Evolutionary conservation across 2,329 filamentous ascomycete genomes (phyloP).

Genomic region (Diplodia corticola): DNA sequence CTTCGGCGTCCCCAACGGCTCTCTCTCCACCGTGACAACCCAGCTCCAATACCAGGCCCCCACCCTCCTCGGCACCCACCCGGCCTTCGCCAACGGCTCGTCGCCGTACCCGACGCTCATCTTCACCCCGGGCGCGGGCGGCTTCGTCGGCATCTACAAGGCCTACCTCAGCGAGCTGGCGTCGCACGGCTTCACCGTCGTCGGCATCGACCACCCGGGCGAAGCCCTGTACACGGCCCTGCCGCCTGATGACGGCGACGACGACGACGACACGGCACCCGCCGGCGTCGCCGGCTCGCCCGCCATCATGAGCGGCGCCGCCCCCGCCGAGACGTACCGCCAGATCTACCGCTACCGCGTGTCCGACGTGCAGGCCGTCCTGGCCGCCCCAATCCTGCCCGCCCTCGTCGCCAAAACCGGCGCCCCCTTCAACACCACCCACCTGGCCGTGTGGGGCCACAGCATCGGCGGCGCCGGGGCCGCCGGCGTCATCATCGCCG

Average conservation of each 20-base stretch:
- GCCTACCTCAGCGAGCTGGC: slow-evolving; percentile 5
- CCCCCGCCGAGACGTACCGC: not conserved
- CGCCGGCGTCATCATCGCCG: slow-evolving; percentile 19
- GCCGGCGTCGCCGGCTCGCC: slow-evolving; percentile 4
- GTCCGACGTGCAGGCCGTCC: not conserved
- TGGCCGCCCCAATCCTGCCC: slow-evolving; percentile 23
- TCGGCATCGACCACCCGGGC: slow-evolving; percentile 17
- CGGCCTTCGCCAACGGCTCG: slow-evolving; percentile 6
- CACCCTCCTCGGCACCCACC: not conserved
- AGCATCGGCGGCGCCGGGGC: slow-evolving; percentile 17
- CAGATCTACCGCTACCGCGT: not conserved
- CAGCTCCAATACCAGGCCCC: slow-evolving; percentile 1
- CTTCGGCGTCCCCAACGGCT: not conserved
- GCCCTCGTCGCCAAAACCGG: not conserved
- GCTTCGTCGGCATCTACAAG: slow-evolving; percentile 15
- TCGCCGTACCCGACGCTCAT: slow-evolving; percentile 13
- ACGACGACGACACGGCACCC: not conserved
- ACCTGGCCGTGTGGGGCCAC: slow-evolving; percentile 4
- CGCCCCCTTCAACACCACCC: slow-evolving; percentile 19
- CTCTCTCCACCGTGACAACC: slow-evolving; percentile 24
- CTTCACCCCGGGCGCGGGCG: slow-evolving; percentile 15
- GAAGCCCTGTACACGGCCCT: slow-evolving; percentile 3
- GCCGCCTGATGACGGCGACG: no score
- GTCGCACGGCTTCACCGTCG: slow-evolving; percentile 1
- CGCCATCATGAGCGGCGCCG: not conserved